Base-by-base conservation (phyloP, 257 asterid genomes). In the Craterostigma plantagineum region DNA sequence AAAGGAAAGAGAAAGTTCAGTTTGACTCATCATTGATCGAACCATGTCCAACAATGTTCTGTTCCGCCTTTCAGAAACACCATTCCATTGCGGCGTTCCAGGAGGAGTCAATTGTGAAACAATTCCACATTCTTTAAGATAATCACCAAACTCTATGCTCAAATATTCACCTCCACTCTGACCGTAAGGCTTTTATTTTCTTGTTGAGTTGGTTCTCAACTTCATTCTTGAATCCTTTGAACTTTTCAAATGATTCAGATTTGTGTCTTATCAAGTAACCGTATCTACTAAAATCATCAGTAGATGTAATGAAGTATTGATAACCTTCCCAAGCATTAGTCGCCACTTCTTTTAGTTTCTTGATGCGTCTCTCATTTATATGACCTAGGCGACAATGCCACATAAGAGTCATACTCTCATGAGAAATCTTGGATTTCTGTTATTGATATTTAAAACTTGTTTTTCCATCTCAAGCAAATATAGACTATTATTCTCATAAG, bases 371-470 rank as follows among this genome's bases (percentile, higher is more conserved):
- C 51, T 46, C 38, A 33, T 39, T 39, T 8, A 33, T n/a, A n/a
- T 30, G 38, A 30, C 51, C 51, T 11, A 46, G 39, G 1, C 40
- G n/a, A 4, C 38, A 46, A 33, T 46, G 38, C 51, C n/a, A 46
- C 13, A 46, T 37, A 18, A 11, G 13, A n/a, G 17, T 30, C 16
- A n/a, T 23, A 23, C 30, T 6, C 30, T 23, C 30, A 23, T 23
- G 30, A 23, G 51, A 33, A 9, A 14, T 13, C 33, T 18, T 45
- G 11, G 35, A 30, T 33, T 7, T 12, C 30, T 46, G 10, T 18
- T 33, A 16, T 46, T 46, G 5, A 30, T 37, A 11, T 46, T 5
- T 14, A 27, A 46, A 46, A 46, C 51, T 2, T 23, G 30, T 23
- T 23, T 23, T 23, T 23, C 30, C 30, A 6, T 23, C 33, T 46